Evolutionary conservation across 1,139 yeast genomes (phyloP), one percentile per base, ranked within the genome.

Genomic region (Yamadazyma atlantica): DNA sequence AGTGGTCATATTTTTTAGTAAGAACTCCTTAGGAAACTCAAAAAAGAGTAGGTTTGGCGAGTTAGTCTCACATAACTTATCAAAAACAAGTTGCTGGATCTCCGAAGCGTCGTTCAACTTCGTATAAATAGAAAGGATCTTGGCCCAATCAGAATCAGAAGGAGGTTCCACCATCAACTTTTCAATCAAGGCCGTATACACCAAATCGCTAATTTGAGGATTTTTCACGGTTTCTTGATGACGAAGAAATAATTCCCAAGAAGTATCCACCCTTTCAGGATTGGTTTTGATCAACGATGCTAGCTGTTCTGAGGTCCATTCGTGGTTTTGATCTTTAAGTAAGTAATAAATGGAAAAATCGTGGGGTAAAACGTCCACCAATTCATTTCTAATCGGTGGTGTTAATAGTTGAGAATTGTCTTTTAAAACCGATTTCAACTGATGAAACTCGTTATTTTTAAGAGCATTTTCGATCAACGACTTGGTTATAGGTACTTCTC

Each of bases 191-290:
- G 34, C 40, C 2, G 30, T 29, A 31, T 34, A 40, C 11, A 43
- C 35, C 4, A 43, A 39, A 17, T 34, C 39, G n/a, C n/a, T n/a
- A n/a, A n/a, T n/a, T n/a, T n/a, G n/a, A 23, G 38, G 21, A 5
- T 32, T 37, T 3, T 13, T n/a, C 10, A 3, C 27, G 28, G 15
- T 13, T n/a, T 23, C n/a, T 5, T 27, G 32, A 37, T 66, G 66
- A 33, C 57, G 57, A 21, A 54, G 45, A 35, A 56, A 58, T 29
- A 71, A 49, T 14, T 69, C 73, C 56, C 61, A 55, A 23, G 69
- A 54, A 19, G 53, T 45, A 40, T 56, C 59, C 1, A 66, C 75
- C 40, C 77, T 49, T 14, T 73, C 75, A 0, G 75, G 75, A 41
- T 71, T 71, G 22, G 54, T 46, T 10, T 48, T 44, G 12, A 71